A percentile compares a stretch with the other conserved stretches of the same genome.
Conservation (phyloP, 257 asterid species). For the Scutellaria minor region DNA sequence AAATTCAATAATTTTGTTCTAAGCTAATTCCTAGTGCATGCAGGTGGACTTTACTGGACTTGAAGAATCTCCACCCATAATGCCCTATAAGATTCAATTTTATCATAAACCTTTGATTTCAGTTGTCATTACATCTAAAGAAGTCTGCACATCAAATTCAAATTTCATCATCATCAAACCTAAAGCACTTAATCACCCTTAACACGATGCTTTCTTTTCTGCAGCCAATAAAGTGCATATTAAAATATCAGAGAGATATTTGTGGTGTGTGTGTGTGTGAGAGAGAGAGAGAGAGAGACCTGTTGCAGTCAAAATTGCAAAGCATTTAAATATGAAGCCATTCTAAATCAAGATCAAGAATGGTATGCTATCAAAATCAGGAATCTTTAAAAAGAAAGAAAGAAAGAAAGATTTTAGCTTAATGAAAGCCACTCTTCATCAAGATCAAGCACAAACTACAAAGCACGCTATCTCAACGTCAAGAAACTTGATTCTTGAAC, state of each 20-base stretch:
- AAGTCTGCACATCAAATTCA: neutral
- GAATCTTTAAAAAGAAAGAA: neutral
- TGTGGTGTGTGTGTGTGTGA: neutral
- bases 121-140: slow-evolving; percentile 22
- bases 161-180: neutral
- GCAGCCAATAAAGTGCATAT: neutral
- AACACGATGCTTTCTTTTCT: neutral
- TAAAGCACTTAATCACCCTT: neutral
- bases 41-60: neutral
- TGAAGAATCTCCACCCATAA: slow-evolving; percentile 1
- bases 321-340: neutral
- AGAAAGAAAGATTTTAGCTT: neutral
- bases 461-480: slow-evolving; percentile 16
- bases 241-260: neutral
- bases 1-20: slow-evolving; percentile 5
- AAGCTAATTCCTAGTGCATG: neutral
- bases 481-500: slow-evolving; percentile 26
- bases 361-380: slow-evolving; percentile 1
- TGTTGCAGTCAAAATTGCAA: slow-evolving; percentile 1
- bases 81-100: neutral
- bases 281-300: slow-evolving; percentile 2
- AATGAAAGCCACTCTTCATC: neutral
- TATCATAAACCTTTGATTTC: slow-evolving; percentile 25
- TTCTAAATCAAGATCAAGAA: slow-evolving; percentile 18
- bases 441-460: slow-evolving; percentile 15